Base-by-base conservation (phyloP, 768 basidiomycete species). In the Amanita inopinata region DNA sequence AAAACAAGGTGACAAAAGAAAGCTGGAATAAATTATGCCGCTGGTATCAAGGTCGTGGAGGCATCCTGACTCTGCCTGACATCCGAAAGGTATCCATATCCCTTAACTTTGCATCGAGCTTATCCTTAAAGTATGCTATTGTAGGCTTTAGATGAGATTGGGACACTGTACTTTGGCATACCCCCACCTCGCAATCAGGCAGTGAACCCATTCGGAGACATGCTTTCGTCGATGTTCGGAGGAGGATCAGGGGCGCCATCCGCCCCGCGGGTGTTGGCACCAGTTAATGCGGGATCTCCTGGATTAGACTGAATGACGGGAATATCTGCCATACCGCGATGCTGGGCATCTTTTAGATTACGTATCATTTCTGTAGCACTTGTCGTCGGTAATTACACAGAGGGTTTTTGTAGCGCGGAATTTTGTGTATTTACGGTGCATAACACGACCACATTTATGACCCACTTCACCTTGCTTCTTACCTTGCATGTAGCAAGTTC, bases 211-310 rank as follows among this genome's bases (percentile, higher is more conserved):
- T 61, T 97, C 38, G 86, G 82, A 20, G 89, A 92, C 20, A 84
- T 97, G 72, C 64, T 98, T 61, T 87, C 90, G 3, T 80, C 82
- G 3, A 65, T 97, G 57, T 83, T 98, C 46, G 92, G 92, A 19
- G 88, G 88, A 5, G 73, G 73, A 1, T 51, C 67, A 7, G 58
- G 67, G 20, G 41, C 56, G 3, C 61, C 62, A 38, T 59, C 65
- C 2, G 47, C 63, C 10, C 63, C 70, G 47, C 65, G 73, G 42
- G 56, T 67, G n/a, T 52, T 76, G 40, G 53, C 69, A n/a, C 74
- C 74, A 27, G 60, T 66, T 9, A 54, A 58, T 15, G 50, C 59
- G 11, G 46, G 50, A 15, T 50, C 63, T 11, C 53, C 65, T 4
- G 72, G 69, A n/a, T 55, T 78, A 44, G 74, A 76, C 52, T 78